Conservation (phyloP, 2,329 filamentous ascomycete species). For the Ophiostoma quercus region DNA sequence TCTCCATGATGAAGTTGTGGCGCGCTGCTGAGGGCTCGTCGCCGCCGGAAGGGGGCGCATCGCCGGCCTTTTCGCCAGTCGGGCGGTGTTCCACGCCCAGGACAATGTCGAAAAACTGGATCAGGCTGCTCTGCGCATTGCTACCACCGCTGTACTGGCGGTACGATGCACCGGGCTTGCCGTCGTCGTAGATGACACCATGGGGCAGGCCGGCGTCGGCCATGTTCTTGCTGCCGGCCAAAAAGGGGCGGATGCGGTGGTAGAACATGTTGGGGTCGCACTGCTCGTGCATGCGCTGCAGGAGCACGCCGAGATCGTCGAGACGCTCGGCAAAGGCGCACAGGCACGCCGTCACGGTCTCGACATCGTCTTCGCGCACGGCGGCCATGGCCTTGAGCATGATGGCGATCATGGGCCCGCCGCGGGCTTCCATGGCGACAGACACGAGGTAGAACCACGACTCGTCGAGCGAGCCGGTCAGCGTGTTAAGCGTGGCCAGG, state of each 20-base stretch:
- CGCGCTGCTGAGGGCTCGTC: conserved; percentile 32
- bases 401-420: conserved; percentile 76
- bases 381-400: conserved; percentile 86
- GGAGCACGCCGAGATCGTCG: conserved; percentile 72
- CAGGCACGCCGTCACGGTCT: conserved; percentile 71
- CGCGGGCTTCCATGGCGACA: conserved; percentile 89
- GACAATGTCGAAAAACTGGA: conserved; percentile 94
- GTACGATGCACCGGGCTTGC: conserved; percentile 56
- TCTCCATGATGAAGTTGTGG: conserved; percentile 94
- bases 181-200: conserved; percentile 83
- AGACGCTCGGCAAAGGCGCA: conserved; percentile 77
- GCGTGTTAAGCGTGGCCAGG: conserved; percentile 78
- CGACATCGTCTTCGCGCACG: conserved; percentile 62
- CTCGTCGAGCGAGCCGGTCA: conserved; percentile 91
- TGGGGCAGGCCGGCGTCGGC: conserved; percentile 81
- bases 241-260: conserved; percentile 88
- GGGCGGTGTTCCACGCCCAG: conserved; percentile 86
- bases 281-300: conserved; percentile 89
- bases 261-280: conserved; percentile 96
- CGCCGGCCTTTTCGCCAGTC: conserved; percentile 64
- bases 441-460: conserved; percentile 98
- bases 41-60: conserved; percentile 28
- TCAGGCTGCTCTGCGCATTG: conserved; percentile 93
- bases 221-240: conserved; percentile 97
- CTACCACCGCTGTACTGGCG: conserved; percentile 88